A percentile compares a stretch with the other conserved stretches of the same genome.
These are phyloP conservation scores for Fusarium drepaniforme DNA, from an alignment of 2,329 filamentous ascomycete genomes.

Conservation along the genomic window DNA sequence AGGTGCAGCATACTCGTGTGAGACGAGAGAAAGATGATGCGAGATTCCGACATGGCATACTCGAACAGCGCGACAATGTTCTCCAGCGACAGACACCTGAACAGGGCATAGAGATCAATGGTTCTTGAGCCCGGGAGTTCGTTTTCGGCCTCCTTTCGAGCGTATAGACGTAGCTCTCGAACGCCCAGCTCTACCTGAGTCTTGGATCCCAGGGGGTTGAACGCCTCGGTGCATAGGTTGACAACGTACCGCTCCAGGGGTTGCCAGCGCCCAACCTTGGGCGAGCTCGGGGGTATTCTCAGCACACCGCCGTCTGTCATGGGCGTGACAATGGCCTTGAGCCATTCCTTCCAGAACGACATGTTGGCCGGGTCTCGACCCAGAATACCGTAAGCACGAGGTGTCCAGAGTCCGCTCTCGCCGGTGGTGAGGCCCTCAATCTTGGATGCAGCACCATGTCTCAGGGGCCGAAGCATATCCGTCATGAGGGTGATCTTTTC, in stretches of 20 bases:
- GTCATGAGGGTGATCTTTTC: slow-evolving; percentile 98
- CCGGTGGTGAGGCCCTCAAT: slow-evolving; percentile 97
- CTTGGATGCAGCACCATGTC: slow-evolving; percentile 95
- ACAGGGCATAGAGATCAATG: slow-evolving; percentile 92
- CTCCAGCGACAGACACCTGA: slow-evolving; percentile 88
- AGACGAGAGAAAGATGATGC: slow-evolving; percentile 95
- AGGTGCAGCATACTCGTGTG: slow-evolving; percentile 97
- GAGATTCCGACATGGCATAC: slow-evolving; percentile 91
- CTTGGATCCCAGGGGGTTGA: slow-evolving; percentile 91
- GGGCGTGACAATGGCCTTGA: slow-evolving; percentile 91
- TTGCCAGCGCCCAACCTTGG: slow-evolving; percentile 93
- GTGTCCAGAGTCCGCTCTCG: slow-evolving; percentile 96
- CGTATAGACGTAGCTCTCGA: slow-evolving; percentile 90
- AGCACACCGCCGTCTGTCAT: slow-evolving; percentile 92
- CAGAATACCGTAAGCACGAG: slow-evolving; percentile 91
- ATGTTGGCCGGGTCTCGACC: slow-evolving; percentile 87
- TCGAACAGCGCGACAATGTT: slow-evolving; percentile 95
- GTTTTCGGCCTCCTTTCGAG: slow-evolving; percentile 91
- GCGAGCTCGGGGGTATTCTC: slow-evolving; percentile 88
- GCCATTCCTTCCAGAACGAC: slow-evolving; percentile 98
- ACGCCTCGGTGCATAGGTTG: slow-evolving; percentile 95
- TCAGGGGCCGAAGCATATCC: slow-evolving; percentile 90
- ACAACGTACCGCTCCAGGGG: slow-evolving; percentile 96
- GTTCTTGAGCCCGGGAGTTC: slow-evolving; percentile 93
- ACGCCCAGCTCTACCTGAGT: slow-evolving; percentile 95